These are phyloP conservation scores for Fraxinus americana DNA, from an alignment of 257 asterid genomes.

Conservation along the genomic window DNA sequence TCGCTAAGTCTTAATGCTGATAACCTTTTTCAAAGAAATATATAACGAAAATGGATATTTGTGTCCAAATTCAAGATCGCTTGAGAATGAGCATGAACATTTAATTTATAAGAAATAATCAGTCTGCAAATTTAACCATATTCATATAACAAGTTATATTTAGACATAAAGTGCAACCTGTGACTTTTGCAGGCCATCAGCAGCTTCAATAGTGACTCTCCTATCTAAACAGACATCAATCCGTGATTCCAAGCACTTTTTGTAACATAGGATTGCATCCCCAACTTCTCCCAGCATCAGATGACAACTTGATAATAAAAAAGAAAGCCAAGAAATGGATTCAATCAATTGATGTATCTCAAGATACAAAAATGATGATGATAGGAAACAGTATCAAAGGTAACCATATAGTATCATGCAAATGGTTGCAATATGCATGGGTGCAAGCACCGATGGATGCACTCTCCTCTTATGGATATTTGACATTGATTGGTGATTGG, in stretches of 20 bases:
- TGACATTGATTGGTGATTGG: background rate
- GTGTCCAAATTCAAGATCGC: background rate
- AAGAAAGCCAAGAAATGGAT: background rate
- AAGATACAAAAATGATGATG: background rate
- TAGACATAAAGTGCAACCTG: constrained; percentile 51
- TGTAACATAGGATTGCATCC: constrained; percentile 62
- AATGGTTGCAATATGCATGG: background rate
- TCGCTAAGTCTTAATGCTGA: background rate
- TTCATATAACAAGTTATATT: background rate
- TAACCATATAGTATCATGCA: background rate
- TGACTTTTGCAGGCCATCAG: constrained; percentile 79
- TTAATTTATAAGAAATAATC: background rate
- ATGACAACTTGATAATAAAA: constrained; percentile 58
- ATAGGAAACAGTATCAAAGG: background rate
- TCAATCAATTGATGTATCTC: constrained; percentile 2
- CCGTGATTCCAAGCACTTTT: constrained; percentile 59
- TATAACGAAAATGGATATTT: background rate
- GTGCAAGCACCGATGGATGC: background rate
- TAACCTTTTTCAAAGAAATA: background rate
- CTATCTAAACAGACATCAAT: constrained; percentile 73
- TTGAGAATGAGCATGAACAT: background rate
- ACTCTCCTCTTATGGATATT: background rate
- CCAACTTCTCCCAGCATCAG: constrained; percentile 81
- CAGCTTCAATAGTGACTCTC: constrained; percentile 81
- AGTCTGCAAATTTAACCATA: background rate